These are phyloP conservation scores for Auriscalpium vulgare DNA, from an alignment of 768 basidiomycete genomes.

Conservation along the genomic window DNA sequence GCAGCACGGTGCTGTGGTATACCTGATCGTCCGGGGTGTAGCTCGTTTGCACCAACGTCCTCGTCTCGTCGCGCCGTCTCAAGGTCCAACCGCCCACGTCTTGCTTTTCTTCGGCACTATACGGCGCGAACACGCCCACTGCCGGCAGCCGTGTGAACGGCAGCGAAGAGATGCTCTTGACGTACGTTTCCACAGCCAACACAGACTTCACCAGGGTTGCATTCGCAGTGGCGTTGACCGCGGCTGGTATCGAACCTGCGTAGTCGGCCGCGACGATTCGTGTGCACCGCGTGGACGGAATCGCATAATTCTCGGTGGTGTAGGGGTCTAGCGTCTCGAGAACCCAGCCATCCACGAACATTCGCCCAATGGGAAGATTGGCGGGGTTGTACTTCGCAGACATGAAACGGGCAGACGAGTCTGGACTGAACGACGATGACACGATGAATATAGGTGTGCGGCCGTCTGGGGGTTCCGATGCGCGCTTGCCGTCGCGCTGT, in stretches of 20 bases:
- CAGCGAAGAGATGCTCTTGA: slow-evolving; percentile 57
- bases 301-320: slow-evolving; percentile 86
- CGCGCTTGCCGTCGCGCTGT: slow-evolving; percentile 27
- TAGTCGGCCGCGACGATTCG: slow-evolving; percentile 81
- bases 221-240: slow-evolving; percentile 83
- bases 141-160: slow-evolving; percentile 67
- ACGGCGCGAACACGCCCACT: slow-evolving; percentile 48
- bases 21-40: slow-evolving; percentile 43
- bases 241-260: slow-evolving; percentile 75
- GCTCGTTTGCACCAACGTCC: slow-evolving; percentile 46
- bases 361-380: slow-evolving; percentile 64
- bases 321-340: slow-evolving; percentile 96
- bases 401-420: slow-evolving; percentile 48
- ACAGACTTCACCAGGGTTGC: slow-evolving; percentile 66
- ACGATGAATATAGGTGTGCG: slow-evolving; percentile 74
- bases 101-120: slow-evolving; percentile 39
- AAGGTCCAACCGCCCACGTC: slow-evolving; percentile 47
- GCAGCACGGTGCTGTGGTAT: slow-evolving; percentile 44
- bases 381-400: slow-evolving; percentile 70
- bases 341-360: slow-evolving; percentile 91
- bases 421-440: slow-evolving; percentile 72
- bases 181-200: slow-evolving; percentile 61
- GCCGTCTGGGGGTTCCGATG: slow-evolving; percentile 28
- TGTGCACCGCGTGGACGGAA: slow-evolving; percentile 87
- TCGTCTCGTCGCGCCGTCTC: slow-evolving; percentile 48